phyloP scores from a whole-genome alignment of 2,329 filamentous ascomycete species.

The Apiospora aurea region DNA sequence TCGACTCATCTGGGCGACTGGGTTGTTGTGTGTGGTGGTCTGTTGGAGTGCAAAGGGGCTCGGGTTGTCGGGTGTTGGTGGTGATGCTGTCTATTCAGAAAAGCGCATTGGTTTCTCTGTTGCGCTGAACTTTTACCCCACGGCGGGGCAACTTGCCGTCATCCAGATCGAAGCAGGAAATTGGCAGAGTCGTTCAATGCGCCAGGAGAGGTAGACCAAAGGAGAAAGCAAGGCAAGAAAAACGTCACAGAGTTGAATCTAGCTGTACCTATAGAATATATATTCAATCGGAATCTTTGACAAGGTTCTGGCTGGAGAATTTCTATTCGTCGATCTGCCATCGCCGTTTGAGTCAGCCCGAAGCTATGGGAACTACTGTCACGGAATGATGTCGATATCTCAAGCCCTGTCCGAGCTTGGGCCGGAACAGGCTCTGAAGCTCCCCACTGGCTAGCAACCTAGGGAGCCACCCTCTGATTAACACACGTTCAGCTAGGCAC shows the following conservation, averaged over 20 bases:
- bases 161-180: constrained; percentile 2
- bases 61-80: background rate
- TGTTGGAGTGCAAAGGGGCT: background rate
- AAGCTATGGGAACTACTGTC: constrained; percentile 1
- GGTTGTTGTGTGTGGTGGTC: too few species aligned
- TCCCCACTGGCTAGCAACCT: too few species aligned
- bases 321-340: background rate
- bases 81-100: background rate
- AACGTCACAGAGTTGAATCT: background rate
- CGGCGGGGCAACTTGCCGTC: constrained; percentile 30
- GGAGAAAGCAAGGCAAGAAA: background rate
- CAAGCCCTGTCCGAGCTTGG: constrained; percentile 7
- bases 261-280: background rate
- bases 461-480: too few species aligned
- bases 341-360: constrained; percentile 23
- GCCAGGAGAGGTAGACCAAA: background rate
- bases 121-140: constrained; percentile 34
- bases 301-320: background rate
- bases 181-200: background rate
- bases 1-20: constrained; percentile 38
- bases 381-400: constrained; percentile 20
- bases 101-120: background rate
- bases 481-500: too few species aligned
- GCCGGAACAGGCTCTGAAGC: background rate
- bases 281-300: background rate